Conservation (phyloP, 2,329 filamentous ascomycete genomes). For the Phialophora verrucosa region DNA sequence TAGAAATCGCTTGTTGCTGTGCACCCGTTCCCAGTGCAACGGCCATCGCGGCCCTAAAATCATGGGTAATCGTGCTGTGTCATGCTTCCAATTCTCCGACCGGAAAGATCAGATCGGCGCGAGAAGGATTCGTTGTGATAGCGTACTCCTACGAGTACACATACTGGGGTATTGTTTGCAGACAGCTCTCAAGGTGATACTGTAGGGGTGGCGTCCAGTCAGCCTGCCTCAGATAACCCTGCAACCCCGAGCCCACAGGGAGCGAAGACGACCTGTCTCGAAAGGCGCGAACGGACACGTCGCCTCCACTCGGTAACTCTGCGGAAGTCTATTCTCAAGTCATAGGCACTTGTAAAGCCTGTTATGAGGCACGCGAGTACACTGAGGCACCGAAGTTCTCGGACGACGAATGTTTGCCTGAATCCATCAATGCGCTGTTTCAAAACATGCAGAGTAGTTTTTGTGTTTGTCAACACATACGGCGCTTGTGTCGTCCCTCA, state of each 20-base stretch:
- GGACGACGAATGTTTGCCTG: background rate
- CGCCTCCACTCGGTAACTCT: background rate
- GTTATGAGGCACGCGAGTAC: background rate
- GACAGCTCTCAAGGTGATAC: background rate
- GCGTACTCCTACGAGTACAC: too few species aligned
- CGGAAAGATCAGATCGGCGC: background rate
- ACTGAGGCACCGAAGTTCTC: background rate
- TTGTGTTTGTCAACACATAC: background rate
- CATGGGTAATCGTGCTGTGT: background rate
- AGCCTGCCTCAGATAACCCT: background rate
- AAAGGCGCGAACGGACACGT: background rate
- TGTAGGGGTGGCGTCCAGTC: background rate
- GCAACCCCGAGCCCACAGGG: background rate
- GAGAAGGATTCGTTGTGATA: background rate
- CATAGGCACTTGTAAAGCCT: background rate
- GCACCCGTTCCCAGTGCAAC: background rate
- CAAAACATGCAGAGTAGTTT: background rate
- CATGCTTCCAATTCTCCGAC: background rate
- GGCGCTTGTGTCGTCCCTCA: background rate
- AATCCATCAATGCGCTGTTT: background rate
- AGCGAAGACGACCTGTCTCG: background rate
- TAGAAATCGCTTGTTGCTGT: background rate
- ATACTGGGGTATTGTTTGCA: background rate
- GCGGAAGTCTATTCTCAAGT: background rate
- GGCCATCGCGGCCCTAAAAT: background rate